Evolutionary conservation across 305 asterid genomes (phyloP).

Genomic region (Fraxinus albicans): DNA sequence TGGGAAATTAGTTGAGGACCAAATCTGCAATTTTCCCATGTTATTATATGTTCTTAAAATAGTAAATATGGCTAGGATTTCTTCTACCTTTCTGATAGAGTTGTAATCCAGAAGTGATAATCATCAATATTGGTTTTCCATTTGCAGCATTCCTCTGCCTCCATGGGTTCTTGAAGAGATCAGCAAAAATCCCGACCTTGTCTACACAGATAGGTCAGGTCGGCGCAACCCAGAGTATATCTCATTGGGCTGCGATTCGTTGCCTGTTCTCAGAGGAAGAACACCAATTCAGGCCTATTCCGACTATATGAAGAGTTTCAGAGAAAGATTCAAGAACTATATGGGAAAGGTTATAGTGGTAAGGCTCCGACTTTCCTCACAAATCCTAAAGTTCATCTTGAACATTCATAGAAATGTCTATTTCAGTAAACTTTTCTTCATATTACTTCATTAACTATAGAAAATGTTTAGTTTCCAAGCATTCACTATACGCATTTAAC

Average conservation of each 20-base stretch:
- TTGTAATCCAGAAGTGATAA: neutral
- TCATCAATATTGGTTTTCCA: neutral
- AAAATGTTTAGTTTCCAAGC: neutral
- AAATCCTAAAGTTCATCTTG: neutral
- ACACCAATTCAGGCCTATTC: slow-evolving; percentile 90
- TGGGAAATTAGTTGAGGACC: neutral
- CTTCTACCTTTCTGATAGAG: neutral
- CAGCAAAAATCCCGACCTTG: slow-evolving; percentile 82
- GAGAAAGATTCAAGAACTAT: slow-evolving; percentile 64
- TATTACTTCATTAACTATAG: neutral
- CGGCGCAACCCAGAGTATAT: slow-evolving; percentile 88
- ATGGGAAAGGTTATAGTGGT: slow-evolving; percentile 78
- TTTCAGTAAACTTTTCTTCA: neutral
- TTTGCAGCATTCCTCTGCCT: slow-evolving; percentile 86
- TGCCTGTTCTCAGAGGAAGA: slow-evolving; percentile 85
- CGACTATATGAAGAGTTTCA: slow-evolving; percentile 80
- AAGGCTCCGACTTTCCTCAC: slow-evolving; percentile 23
- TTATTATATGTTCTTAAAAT: neutral
- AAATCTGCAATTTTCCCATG: too few species aligned
- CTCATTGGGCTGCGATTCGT: slow-evolving; percentile 80
- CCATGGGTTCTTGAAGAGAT: slow-evolving; percentile 97
- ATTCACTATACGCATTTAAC: slow-evolving; percentile 1
- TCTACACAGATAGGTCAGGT: slow-evolving; percentile 82
- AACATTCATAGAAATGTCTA: neutral
- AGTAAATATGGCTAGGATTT: neutral